A percentile compares a stretch with the other conserved stretches of the same genome.
Conservation (phyloP, 352 stramenopile genomes). For the Phytophthora hibernalis region DNA sequence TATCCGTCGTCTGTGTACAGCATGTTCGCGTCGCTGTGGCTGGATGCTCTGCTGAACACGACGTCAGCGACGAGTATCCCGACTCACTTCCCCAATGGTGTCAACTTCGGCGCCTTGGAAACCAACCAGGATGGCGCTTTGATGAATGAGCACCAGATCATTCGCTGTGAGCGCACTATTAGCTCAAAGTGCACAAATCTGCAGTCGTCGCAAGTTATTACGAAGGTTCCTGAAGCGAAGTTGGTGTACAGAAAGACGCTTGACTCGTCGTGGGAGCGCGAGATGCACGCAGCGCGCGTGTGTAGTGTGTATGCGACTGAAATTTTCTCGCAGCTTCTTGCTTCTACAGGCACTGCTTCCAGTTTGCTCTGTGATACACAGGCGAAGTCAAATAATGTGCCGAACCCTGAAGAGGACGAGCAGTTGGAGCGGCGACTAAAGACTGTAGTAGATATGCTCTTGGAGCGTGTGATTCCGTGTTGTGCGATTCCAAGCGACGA, state of each 20-base stretch:
- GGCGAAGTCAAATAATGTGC: slow-evolving; percentile 4
- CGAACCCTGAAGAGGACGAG: slow-evolving; percentile 36
- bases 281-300: slow-evolving; percentile 66
- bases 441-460: slow-evolving; percentile 67
- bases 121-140: slow-evolving; percentile 10
- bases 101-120: slow-evolving; percentile 38
- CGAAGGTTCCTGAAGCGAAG: slow-evolving; percentile 53
- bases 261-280: slow-evolving; percentile 70
- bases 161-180: slow-evolving; percentile 79
- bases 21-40: slow-evolving; percentile 70
- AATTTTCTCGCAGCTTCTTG: slow-evolving; percentile 58
- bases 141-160: slow-evolving; percentile 49
- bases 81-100: slow-evolving; percentile 66
- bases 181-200: slow-evolving; percentile 86
- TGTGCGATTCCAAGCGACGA: slow-evolving; percentile 83
- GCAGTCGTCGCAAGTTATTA: slow-evolving; percentile 81
- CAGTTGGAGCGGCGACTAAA: slow-evolving; percentile 61
- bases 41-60: slow-evolving; percentile 71
- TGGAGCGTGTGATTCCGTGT: slow-evolving; percentile 79
- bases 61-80: slow-evolving; percentile 73
- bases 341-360: slow-evolving; percentile 24
- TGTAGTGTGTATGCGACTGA: slow-evolving; percentile 69
- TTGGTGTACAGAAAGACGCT: slow-evolving; percentile 79
- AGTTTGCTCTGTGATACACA: slow-evolving; percentile 16
- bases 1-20: slow-evolving; percentile 77